A percentile compares a stretch with the other conserved stretches of the same genome.
Evolutionary conservation across 2,329 filamentous ascomycete species (phyloP).

Genomic region (Botryosphaeria agaves): DNA sequence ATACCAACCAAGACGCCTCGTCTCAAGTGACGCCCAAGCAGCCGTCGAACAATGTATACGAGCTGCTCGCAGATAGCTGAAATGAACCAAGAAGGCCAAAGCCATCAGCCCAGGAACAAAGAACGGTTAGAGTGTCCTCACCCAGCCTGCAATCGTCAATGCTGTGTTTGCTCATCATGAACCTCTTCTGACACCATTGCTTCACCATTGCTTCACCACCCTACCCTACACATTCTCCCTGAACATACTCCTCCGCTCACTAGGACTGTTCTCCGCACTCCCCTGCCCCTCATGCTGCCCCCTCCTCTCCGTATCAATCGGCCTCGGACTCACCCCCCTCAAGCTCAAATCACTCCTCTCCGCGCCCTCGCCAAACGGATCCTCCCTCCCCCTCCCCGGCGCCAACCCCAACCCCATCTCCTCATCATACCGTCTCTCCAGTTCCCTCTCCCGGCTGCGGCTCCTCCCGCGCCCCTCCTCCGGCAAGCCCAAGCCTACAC

Average conservation of each 20-base stretch:
- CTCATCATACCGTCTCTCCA: conserved; percentile 27
- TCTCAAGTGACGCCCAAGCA: neutral
- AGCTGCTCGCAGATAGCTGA: neutral
- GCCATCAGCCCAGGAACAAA: neutral
- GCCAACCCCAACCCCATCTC: conserved; percentile 23
- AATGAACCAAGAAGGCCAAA: no score
- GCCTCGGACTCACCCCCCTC: conserved; percentile 59
- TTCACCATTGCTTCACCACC: no score
- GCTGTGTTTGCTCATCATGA: no score
- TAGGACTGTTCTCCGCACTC: conserved; percentile 36
- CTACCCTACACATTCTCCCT: conserved; percentile 42
- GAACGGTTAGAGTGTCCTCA: neutral
- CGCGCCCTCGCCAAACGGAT: conserved; percentile 58
- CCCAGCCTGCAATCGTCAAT: no score
- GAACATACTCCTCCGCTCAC: conserved; percentile 53
- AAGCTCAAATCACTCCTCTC: conserved; percentile 44
- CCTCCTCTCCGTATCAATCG: conserved; percentile 34
- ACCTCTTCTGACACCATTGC: no score
- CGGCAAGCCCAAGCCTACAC: no score
- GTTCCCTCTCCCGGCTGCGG: conserved; percentile 29
- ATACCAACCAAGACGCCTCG: neutral
- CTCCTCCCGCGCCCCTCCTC: no score
- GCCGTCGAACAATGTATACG: conserved; percentile 1
- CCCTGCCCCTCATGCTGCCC: conserved; percentile 18
- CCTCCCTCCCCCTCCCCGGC: conserved; percentile 14